phyloP scores from a whole-genome alignment of 2,329 filamentous ascomycete species.

The Colletotrichum sp. region DNA sequence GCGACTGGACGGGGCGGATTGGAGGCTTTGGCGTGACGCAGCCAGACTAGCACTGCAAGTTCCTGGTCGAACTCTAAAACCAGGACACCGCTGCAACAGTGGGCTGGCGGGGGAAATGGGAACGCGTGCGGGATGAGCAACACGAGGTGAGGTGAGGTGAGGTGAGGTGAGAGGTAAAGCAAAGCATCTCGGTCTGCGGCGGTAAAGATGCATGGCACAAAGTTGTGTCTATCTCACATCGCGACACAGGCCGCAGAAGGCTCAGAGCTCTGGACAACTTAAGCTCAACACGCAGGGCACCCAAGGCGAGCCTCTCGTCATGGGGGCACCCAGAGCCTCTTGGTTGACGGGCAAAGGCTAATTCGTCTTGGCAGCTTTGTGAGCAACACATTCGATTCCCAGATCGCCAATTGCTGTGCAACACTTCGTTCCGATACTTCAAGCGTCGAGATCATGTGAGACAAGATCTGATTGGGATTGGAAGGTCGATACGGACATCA shows the following conservation, averaged over 20 bases:
- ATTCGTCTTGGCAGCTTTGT: background rate
- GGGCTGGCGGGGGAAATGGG: background rate
- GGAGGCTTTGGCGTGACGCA: slow-evolving; percentile 3
- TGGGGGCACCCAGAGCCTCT: background rate
- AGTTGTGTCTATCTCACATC: background rate
- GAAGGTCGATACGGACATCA: background rate
- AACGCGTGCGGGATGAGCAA: background rate
- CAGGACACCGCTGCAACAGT: background rate
- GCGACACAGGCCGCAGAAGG: background rate
- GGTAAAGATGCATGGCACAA: background rate
- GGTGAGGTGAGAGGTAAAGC: background rate
- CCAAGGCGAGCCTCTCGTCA: background rate
- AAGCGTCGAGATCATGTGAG: background rate
- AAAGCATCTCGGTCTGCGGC: background rate
- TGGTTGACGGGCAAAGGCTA: background rate
- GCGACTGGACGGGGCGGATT: background rate
- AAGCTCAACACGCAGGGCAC: background rate
- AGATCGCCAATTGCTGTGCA: background rate
- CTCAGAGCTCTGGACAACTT: background rate
- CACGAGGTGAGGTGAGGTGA: background rate
- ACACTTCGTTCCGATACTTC: background rate
- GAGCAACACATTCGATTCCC: background rate
- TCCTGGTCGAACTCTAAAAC: slow-evolving; percentile 13
- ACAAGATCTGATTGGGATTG: background rate
- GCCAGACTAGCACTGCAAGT: slow-evolving; percentile 2